Base-by-base conservation (phyloP, 805 yeast genomes). In the Lachancea kluyveri region DNA sequence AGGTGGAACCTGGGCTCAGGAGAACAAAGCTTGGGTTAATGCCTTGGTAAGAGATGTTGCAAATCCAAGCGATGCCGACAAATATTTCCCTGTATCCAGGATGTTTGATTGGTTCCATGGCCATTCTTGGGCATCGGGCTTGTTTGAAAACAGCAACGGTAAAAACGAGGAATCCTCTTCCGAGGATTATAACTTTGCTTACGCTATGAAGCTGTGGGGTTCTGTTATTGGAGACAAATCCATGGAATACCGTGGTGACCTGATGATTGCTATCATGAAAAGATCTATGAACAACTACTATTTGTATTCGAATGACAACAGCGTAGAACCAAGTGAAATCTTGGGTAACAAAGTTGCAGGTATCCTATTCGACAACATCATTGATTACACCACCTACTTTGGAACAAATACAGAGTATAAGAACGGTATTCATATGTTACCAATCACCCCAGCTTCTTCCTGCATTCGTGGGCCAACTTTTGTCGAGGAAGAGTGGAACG, bases 391-490 rank as follows among this genome's bases (percentile, higher is more conserved):
- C 6, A 80, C 88, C 2, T 81, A 73, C 47, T 81, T 81, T 48
- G 87, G 87, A 4, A 50, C 60, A 37, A 60, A 69, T 33, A 57
- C 62, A 24, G 78, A 79, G 54, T 80, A 73, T 46, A 79, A 78
- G 32, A 85, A 80, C 43, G 90, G 90, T 4, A 81, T 80, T 38
- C 87, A 81, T 52, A 81, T 80, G 87, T 50, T 81, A 22, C 88
- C 88, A 14, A 60, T 74, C 17, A 78, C 83, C 0, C 81, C 85
- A 1, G 64, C 67, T 11, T 73, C 81, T 15, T 64, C 78, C 1
- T 69, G 59, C 38, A 64, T 79, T 24, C 67, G 88, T 37, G 54
- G 61, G 11, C 67, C 77, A 2, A 41, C 46, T 3, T 76, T 68
- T 55, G 79, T 70, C 3, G 39, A 57, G 31, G 66, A 73, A 43